Evolutionary conservation across 352 stramenopile species (phyloP), one percentile per base, ranked within the genome.

Genomic region (Pythium apleroticum): DNA sequence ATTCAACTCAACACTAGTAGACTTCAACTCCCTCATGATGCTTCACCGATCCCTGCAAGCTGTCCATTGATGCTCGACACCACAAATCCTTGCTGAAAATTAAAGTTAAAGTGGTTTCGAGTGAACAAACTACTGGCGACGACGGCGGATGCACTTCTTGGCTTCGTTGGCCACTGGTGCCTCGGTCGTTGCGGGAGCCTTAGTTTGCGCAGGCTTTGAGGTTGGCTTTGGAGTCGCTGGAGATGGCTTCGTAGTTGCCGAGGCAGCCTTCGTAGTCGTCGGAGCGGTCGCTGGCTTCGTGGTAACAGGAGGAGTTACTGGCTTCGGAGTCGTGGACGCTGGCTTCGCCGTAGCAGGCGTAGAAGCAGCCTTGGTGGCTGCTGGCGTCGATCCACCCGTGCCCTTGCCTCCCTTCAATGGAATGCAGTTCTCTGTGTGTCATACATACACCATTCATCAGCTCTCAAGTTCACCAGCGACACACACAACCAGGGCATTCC

Each of bases 381-480:
- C 35, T 15, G 35, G 35, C 17, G 35, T 37, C 31, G 31, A 37
- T 37, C 31, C 35, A 6, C n/a, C n/a, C n/a, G 35, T 43, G 35
- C 35, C 35, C 35, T 43, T 43, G n/a, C 35, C 35, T 6, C 35
- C 35, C 11, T 43, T 43, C 35, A 43, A 43, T 43, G 35, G 35
- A 14, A 43, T n/a, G 35, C 35, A 43, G 35, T 43, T 43, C 35
- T 43, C 35, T 43, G 35, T 43, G n/a, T 6, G n/a, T n/a, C 48
- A 63, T 27, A 15, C 45, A 27, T 66, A 50, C 61, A 66, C 24
- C 1, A 37, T n/a, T n/a, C 31, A 37, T 37, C 31, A 37, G 31
- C 31, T 14, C 48, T 20, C 11, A 15, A 20, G 15, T 33, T 31
- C 48, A 55, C 8, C 17, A 35, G 17, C 31, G 17, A 12, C 49